Conservation (phyloP, 495 filamentous ascomycete genomes). For the Aspergillus nanangensis region DNA sequence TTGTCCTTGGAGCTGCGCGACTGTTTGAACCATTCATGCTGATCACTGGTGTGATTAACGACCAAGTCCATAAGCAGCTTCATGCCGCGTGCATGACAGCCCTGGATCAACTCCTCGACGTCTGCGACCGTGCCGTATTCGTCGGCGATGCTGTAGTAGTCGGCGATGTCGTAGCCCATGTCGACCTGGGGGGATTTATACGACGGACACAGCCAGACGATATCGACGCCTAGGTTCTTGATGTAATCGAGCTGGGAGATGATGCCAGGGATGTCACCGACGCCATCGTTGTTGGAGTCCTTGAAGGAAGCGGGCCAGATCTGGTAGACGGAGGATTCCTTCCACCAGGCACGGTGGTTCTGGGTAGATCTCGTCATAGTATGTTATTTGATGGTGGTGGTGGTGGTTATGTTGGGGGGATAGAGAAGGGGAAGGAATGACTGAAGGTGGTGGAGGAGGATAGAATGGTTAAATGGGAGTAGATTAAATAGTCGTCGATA, state of each 20-base stretch:
- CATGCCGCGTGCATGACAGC: constrained; percentile 55
- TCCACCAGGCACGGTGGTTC: constrained; percentile 50
- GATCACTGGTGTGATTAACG: constrained; percentile 75
- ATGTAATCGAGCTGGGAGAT: constrained; percentile 64
- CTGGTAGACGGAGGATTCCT: constrained; percentile 59
- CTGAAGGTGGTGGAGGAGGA: too few species aligned
- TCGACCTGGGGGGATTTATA: constrained; percentile 62
- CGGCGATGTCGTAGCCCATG: constrained; percentile 63
- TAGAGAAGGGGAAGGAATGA: not conserved
- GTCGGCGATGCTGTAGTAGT: constrained; percentile 60
- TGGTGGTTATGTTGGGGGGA: not conserved
- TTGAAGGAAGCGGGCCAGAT: constrained; percentile 66
- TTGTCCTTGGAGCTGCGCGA: constrained; percentile 54
- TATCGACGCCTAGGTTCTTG: constrained; percentile 56
- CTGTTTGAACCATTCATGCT: constrained; percentile 72
- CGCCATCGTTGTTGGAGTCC: constrained; percentile 63
- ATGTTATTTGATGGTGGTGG: not conserved
- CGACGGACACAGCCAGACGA: constrained; percentile 65
- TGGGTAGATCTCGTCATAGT: constrained; percentile 23
- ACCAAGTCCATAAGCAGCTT: constrained; percentile 71
- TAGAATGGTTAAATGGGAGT: too few species aligned
- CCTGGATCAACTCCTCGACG: constrained; percentile 58
- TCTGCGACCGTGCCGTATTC: constrained; percentile 61
- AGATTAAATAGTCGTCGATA: too few species aligned
- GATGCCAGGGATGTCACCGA: constrained; percentile 65